phyloP scores from a whole-genome alignment of 768 basidiomycete genomes.

The Pulveroboletus sp. region DNA sequence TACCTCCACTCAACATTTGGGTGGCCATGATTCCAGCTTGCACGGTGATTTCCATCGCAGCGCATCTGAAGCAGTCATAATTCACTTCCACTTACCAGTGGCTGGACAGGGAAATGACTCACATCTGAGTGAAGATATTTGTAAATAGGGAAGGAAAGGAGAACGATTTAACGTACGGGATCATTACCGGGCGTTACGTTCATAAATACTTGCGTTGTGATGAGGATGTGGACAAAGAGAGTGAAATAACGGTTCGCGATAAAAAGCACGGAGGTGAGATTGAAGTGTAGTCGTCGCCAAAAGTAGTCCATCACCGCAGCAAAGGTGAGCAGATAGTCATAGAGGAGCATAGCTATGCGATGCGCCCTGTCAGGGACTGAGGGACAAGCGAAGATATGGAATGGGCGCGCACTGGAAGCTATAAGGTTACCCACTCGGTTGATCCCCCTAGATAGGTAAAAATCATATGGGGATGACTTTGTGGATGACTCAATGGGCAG shows the following conservation, averaged over 20 bases:
- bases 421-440: neutral
- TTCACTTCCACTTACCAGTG: neutral
- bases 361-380: neutral
- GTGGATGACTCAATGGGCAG: neutral
- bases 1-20: conserved; percentile 12
- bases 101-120: neutral
- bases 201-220: conserved; percentile 35
- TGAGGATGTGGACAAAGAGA: conserved; percentile 37
- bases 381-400: neutral
- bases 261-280: conserved; percentile 37
- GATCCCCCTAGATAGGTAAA: neutral
- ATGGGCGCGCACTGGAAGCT: conserved; percentile 5
- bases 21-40: conserved; percentile 3
- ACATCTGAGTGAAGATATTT: conserved; percentile 5
- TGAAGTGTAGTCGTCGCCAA: conserved; percentile 36
- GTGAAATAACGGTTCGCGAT: conserved; percentile 42
- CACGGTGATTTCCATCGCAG: neutral
- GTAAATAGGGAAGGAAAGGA: neutral
- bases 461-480: too few species aligned
- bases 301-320: conserved; percentile 39
- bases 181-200: neutral
- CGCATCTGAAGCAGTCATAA: conserved; percentile 1
- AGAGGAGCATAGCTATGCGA: conserved; percentile 32
- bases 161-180: neutral
- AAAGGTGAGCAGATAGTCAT: conserved; percentile 48